These are phyloP conservation scores for Chlorella sp. DNA, from an alignment of 139 green algal species.

Conservation along the genomic window DNA sequence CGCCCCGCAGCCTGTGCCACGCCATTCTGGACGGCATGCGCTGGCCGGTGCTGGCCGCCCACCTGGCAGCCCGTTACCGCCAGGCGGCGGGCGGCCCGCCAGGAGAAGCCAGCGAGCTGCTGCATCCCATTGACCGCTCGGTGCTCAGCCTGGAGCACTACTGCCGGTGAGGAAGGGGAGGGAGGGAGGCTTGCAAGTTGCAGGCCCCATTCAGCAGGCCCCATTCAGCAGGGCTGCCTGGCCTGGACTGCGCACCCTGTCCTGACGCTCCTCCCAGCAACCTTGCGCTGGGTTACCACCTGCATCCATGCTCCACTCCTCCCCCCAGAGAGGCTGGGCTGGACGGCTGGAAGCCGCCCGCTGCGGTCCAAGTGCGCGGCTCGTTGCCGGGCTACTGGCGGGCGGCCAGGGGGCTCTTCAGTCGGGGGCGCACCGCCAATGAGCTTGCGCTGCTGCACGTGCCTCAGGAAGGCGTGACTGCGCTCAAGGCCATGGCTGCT, in stretches of 20 bases:
- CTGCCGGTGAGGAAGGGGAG: neutral
- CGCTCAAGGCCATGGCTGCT: conserved; percentile 5
- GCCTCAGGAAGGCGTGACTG: neutral
- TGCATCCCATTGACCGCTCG: neutral
- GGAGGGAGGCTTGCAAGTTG: neutral
- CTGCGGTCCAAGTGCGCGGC: neutral
- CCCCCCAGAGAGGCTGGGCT: neutral
- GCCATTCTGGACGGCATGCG: conserved; percentile 10
- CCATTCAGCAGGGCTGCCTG: too few relatives aligned
- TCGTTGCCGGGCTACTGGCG: conserved; percentile 4
- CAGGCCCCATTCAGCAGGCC: too few relatives aligned
- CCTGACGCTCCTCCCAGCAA: too few relatives aligned
- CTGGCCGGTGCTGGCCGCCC: conserved; percentile 8
- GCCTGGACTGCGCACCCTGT: too few relatives aligned
- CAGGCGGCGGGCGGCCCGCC: neutral
- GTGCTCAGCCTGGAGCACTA: neutral
- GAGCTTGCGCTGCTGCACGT: conserved; percentile 10
- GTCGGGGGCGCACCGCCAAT: neutral
- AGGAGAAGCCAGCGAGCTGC: neutral
- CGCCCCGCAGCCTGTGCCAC: neutral
- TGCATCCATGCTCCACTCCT: too few relatives aligned
- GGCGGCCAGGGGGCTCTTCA: neutral
- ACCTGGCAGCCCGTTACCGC: conserved; percentile 11
- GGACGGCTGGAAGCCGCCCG: neutral
- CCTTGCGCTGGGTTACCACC: too few relatives aligned